These are phyloP conservation scores for Alternaria tenuissima DNA, from an alignment of 2,329 filamentous ascomycete species.

Conservation along the genomic window DNA sequence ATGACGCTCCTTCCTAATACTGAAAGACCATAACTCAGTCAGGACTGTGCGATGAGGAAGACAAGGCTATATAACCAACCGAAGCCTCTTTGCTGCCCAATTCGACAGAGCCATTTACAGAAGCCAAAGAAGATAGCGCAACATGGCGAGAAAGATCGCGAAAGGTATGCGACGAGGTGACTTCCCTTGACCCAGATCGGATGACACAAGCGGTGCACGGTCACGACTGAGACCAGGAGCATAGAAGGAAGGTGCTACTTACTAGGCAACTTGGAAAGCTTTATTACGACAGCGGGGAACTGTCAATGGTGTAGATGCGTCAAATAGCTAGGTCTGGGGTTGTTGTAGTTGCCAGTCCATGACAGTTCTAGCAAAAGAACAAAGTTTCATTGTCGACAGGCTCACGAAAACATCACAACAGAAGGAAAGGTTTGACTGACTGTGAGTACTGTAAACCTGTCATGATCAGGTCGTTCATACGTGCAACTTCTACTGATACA, in stretches of 20 bases:
- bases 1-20: background rate
- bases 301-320: background rate
- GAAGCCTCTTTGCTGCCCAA: background rate
- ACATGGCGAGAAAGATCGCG: background rate
- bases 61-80: background rate
- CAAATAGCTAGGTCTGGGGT: background rate
- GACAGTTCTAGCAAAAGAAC: background rate
- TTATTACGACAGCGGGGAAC: too few relatives aligned
- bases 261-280: background rate
- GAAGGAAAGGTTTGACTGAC: background rate
- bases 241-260: background rate
- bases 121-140: background rate
- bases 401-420: background rate
- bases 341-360: background rate
- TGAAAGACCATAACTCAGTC: background rate
- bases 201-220: background rate
- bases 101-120: background rate
- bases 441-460: constrained; percentile 17
- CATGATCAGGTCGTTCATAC: constrained; percentile 4
- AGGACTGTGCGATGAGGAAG: background rate
- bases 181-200: background rate
- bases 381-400: background rate
- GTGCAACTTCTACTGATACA: constrained; percentile 28
- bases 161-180: background rate
- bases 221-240: background rate